Base-by-base conservation (phyloP, 768 basidiomycete species). In the Trametes sanguinea region DNA sequence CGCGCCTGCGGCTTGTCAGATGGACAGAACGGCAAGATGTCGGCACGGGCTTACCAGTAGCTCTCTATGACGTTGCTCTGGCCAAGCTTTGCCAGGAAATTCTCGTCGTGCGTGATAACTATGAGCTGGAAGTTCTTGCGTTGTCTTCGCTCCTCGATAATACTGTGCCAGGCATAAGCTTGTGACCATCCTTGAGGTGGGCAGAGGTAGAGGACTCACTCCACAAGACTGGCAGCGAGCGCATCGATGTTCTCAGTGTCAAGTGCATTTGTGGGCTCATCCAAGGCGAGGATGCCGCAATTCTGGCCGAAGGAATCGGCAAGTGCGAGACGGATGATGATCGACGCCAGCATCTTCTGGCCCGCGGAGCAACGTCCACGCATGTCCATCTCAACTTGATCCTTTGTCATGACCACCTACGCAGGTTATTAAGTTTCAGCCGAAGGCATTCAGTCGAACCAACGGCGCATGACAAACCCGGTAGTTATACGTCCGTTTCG, bases 321-420 rank as follows among this genome's bases (percentile, higher is more conserved):
- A 30, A 99, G 81, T 3, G 97, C 97, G 39, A 99, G 86, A 6
- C 97, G 88, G 69, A 99, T 98, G 76, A 98, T 94, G 75, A 98
- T 98, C 22, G 93, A 95, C 9, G 96, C 97, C 61, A 99, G 78
- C 84, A 98, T 98, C 77, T 99, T 99, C 76, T 99, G 97, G 0
- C 97, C 97, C 1, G 97, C 97, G 14, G 92, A 95, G 76, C 97
- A 99, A 65, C 97, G 86, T 29, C 97, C 97, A 59, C 97, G 88
- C 97, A 99, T 99, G 76, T 98, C 97, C 92, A 99, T 95, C 76
- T 98, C 96, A 6, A 98, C 95, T 70, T 95, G 91, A 73, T 98
- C 95, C 78, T 99, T 99, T 54, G 90, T 93, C 96, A 99, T 98
- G 66, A 98, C 96, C 61, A 98, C 94, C 94, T 96, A 73, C 57